Evolutionary conservation across 2,329 filamentous ascomycete species (phyloP).

Genomic region (Cladosporium sp.): DNA sequence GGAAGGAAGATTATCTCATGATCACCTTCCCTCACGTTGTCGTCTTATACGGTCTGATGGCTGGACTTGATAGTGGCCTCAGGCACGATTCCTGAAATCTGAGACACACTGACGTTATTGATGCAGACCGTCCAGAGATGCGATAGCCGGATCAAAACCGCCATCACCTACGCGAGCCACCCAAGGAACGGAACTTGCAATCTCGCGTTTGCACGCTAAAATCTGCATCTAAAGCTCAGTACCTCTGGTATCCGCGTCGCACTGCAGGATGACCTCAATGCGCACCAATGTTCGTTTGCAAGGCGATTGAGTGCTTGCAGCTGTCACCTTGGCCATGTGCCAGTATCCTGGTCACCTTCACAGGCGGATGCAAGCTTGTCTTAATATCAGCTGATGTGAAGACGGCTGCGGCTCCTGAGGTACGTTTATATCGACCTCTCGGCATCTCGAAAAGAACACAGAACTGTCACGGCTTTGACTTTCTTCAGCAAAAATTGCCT

Average conservation of each 20-base stretch:
- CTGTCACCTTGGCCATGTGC: neutral
- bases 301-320: neutral
- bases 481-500: neutral
- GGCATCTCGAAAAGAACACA: neutral
- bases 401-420: neutral
- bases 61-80: neutral
- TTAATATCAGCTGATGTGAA: neutral
- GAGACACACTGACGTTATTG: neutral
- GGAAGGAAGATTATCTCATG: neutral
- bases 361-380: neutral
- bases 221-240: neutral
- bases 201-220: neutral
- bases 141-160: neutral
- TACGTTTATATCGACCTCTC: neutral
- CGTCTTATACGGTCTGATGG: neutral
- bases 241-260: neutral
- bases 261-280: neutral
- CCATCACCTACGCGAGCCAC: neutral
- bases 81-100: neutral
- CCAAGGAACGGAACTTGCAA: neutral
- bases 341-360: neutral
- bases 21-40: neutral
- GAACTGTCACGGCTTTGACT: no score
- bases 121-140: neutral
- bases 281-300: neutral